Evolutionary conservation across 2,329 filamentous ascomycete species (phyloP), one percentile per base, ranked within the genome.

Genomic region (Didymella lethalis): DNA sequence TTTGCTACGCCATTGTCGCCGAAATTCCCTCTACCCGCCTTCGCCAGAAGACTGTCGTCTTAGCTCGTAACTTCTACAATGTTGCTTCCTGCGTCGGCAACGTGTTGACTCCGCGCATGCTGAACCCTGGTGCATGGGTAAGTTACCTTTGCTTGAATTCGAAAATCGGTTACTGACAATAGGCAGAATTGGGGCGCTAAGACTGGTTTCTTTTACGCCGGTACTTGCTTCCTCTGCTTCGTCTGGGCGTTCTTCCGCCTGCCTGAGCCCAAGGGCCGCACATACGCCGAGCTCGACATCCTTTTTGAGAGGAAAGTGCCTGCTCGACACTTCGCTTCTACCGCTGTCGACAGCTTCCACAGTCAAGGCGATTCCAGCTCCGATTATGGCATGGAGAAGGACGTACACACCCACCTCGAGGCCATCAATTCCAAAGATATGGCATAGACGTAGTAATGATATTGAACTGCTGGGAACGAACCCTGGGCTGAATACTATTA

Each of bases 1-100:
- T 96, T 10, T 93, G 90, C 77, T 97, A 96, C 79, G 94, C 92
- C 0, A 85, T 97, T 12, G 92, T 96, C 7, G 86, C 90, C 1
- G 93, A 97, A 75, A 79, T 97, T 32, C 92, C 92, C 0, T 92
- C 92, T 0, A 88, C 91, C 11, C 86, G 93, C 12, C 84, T 97
- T 40, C 90, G 94, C 73, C 92, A 95, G 79, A 97, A 97, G 82
- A 96, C 93, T 0, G 90, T 96, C 44, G 92, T 95, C 2, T 83
- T 96, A 3, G 92, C 90, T 1, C 88, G 93, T 49, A 90, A 91
- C 66, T 81, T 91, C 31, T 83, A 81, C 82, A 93, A 95, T 69
- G 80, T 96, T 43, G 90, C 92, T 38, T 88, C 86, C 58, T 95
- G 96, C 67, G 79, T 96, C 66, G 90, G 87, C 74, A 90, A 89